These are phyloP conservation scores for Tieghemiomyces parasiticus DNA, from an alignment of 192 early-diverging fungal species.

Conservation along the genomic window DNA sequence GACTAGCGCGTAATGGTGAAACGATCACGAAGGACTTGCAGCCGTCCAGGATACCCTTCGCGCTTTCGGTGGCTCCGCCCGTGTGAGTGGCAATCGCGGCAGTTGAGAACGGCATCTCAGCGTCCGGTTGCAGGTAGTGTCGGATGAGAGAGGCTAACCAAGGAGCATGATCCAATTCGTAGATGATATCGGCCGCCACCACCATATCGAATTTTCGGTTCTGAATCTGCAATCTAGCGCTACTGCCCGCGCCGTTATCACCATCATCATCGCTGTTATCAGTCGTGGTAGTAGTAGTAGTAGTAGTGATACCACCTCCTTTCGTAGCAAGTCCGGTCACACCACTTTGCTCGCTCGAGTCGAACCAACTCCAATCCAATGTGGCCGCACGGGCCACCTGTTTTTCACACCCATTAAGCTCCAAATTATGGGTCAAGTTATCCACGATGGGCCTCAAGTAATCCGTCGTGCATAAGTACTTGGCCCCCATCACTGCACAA, in stretches of 20 bases:
- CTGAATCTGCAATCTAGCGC: too few relatives aligned
- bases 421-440: neutral
- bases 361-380: conserved; percentile 10
- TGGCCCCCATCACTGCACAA: neutral
- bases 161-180: neutral
- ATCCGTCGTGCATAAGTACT: neutral
- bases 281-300: too few relatives aligned
- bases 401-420: neutral
- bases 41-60: neutral
- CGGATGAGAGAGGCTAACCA: neutral
- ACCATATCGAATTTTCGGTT: too few relatives aligned
- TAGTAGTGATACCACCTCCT: too few relatives aligned
- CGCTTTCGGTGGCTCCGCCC: too few relatives aligned
- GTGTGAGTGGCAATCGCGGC: too few relatives aligned
- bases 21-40: neutral
- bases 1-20: neutral
- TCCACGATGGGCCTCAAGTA: neutral
- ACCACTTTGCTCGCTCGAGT: too few relatives aligned
- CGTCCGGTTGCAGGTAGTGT: neutral
- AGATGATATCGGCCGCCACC: conserved; percentile 5
- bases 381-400: neutral
- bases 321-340: too few relatives aligned
- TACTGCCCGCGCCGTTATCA: too few relatives aligned
- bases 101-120: too few relatives aligned
- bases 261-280: too few relatives aligned